phyloP scores from a whole-genome alignment of 2,329 filamentous ascomycete genomes.

The Arthrobotrys iridis region DNA sequence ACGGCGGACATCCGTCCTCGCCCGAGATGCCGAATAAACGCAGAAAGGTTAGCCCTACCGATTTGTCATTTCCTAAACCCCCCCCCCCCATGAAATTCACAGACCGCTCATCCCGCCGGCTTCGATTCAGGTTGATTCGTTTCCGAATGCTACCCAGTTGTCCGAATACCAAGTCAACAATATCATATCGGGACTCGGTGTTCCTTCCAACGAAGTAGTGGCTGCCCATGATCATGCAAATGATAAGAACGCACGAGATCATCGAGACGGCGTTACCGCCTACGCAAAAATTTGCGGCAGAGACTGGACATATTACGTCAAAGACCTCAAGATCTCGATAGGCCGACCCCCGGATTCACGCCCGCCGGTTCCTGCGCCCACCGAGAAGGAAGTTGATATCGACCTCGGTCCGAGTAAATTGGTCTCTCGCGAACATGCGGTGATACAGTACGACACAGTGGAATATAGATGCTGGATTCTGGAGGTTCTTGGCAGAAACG shows the following conservation, averaged over 20 bases:
- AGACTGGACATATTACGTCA: conserved; percentile 86
- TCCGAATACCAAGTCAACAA: conserved; percentile 57
- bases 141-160: conserved; percentile 23
- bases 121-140: conserved; percentile 26
- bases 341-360: conserved; percentile 72
- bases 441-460: conserved; percentile 76
- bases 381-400: conserved; percentile 72
- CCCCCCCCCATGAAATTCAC: neutral
- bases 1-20: conserved; percentile 28
- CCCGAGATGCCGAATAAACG: conserved; percentile 50
- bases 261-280: conserved; percentile 72
- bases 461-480: conserved; percentile 77
- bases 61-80: neutral
- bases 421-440: conserved; percentile 79
- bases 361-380: conserved; percentile 54
- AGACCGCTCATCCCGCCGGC: neutral
- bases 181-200: conserved; percentile 57
- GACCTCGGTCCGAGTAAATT: conserved; percentile 87
- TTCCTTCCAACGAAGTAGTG: conserved; percentile 64
- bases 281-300: conserved; percentile 84
- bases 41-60: conserved; percentile 36
- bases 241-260: conserved; percentile 70
- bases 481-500: conserved; percentile 88
- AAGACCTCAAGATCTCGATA: conserved; percentile 78
- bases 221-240: conserved; percentile 73